Percentiles rank a stretch among this genome's conserved stretches.
Evolutionary conservation across 345 rosid genomes (phyloP).

Genomic region (Eutrema heterophyllum): DNA sequence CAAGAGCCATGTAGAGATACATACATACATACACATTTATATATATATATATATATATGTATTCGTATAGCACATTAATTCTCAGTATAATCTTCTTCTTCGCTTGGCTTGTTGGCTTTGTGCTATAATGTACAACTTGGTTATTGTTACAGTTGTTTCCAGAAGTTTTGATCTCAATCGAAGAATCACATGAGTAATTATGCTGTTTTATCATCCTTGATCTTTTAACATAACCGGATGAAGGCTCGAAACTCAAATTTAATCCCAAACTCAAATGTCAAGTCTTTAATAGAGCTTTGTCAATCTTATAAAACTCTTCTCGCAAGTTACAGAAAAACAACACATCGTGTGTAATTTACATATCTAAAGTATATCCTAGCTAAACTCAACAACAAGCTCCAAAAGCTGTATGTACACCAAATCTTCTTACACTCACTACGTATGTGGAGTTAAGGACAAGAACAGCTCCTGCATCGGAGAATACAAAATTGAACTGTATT

Average conservation of each 20-base stretch:
- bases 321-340: neutral
- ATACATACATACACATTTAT: no score
- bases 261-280: no score
- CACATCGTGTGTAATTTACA: neutral
- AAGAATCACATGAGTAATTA: no score
- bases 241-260: no score
- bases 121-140: neutral
- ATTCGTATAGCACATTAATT: neutral
- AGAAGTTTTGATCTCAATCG: slow-evolving; percentile 1
- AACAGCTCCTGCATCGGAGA: neutral
- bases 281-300: neutral
- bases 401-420: slow-evolving; percentile 7
- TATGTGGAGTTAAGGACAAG: slow-evolving; percentile 11
- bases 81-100: neutral
- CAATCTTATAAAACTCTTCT: neutral
- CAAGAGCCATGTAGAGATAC: neutral
- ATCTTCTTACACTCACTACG: neutral
- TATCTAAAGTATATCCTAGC: slow-evolving; percentile 10
- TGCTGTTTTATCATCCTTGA: no score
- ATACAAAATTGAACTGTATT: slow-evolving; percentile 12
- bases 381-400: slow-evolving; percentile 6
- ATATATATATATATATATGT: no score
- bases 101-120: neutral
- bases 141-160: neutral
- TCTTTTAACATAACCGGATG: no score